Evolutionary conservation across 345 rosid genomes (phyloP), one percentile per base, ranked within the genome.

Genomic region (Gossypium ekmanianum): DNA sequence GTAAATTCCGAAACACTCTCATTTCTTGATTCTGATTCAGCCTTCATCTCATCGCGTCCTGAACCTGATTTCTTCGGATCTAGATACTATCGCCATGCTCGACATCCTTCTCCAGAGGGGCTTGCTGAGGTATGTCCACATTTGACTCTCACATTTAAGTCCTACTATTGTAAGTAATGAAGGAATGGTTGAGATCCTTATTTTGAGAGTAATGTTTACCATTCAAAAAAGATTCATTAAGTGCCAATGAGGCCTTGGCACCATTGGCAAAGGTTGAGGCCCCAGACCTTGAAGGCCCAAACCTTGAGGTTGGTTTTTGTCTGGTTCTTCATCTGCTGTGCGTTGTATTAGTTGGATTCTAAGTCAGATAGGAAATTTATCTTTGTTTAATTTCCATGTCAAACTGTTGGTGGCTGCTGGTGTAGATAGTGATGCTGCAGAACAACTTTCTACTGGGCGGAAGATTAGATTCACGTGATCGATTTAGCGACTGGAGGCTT

Each of bases 101-200:
- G 88, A 64, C 91, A 86, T 77, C 92, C 96, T 78, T 89, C 96
- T 22, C 90, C 92, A 9, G 92, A 93, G 79, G 99, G 89, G 67
- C 81, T 91, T 68, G 89, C 94, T 68, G 97, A 93, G 97, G 99
- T 95, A 45, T 29, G 84, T 73, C 2, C n/a, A 14, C 27, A 29
- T 27, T 61, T 47, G 41, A 34, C 41, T 34, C 41, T 34, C 41
- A 5, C 41, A 34, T 34, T 34, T 34, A 6, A 5, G 41, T 34
- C 41, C 41, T 34, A 34, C 41, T 34, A 5, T 34, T 34, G 41
- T 34, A 34, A 34, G 41, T 34, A 34, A 34, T 34, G 41, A 34
- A 34, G 41, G 41, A 1, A 5, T 5, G 41, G 41, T 1, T 34
- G 41, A 34, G 41, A 5, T 34, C 41, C 41, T 34, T 34, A 4